These are phyloP conservation scores for Waltergamsia citrina DNA, from an alignment of 2,329 filamentous ascomycete species.

Conservation along the genomic window DNA sequence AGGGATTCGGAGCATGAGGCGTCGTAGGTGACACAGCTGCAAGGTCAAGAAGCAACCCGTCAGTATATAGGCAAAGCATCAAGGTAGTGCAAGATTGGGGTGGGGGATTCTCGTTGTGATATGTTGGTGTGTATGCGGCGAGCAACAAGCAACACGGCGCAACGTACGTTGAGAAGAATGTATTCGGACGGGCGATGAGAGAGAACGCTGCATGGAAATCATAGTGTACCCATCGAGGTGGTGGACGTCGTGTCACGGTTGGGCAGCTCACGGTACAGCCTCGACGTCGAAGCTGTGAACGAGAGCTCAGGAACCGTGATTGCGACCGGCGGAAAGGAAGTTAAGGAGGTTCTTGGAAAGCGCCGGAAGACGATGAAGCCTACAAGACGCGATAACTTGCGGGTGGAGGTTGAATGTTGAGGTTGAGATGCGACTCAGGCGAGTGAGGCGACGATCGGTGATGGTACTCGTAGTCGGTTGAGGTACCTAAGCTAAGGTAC, in stretches of 20 bases:
- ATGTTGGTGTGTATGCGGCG: conserved; percentile 7
- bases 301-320: too few relatives aligned
- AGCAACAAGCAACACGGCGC: conserved; percentile 5
- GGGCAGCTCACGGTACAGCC: not conserved
- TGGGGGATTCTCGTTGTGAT: conserved; percentile 3
- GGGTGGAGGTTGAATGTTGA: too few relatives aligned
- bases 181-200: conserved; percentile 52
- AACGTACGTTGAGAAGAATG: conserved; percentile 52
- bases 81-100: conserved; percentile 1
- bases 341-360: too few relatives aligned
- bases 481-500: not conserved
- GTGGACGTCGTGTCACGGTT: conserved; percentile 2
- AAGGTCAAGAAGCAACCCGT: conserved; percentile 12
- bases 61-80: conserved; percentile 13
- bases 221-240: conserved; percentile 39
- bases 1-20: conserved; percentile 35
- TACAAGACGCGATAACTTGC: too few relatives aligned
- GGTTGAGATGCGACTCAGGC: too few relatives aligned
- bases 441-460: too few relatives aligned
- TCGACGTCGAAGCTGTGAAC: too few relatives aligned
- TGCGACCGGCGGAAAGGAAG: too few relatives aligned
- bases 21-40: conserved; percentile 22
- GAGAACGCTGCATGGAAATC: conserved; percentile 53
- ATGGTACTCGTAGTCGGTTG: too few relatives aligned
- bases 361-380: too few relatives aligned